phyloP scores from a whole-genome alignment of 2,329 filamentous ascomycete genomes.

The Cercospora canescens region DNA sequence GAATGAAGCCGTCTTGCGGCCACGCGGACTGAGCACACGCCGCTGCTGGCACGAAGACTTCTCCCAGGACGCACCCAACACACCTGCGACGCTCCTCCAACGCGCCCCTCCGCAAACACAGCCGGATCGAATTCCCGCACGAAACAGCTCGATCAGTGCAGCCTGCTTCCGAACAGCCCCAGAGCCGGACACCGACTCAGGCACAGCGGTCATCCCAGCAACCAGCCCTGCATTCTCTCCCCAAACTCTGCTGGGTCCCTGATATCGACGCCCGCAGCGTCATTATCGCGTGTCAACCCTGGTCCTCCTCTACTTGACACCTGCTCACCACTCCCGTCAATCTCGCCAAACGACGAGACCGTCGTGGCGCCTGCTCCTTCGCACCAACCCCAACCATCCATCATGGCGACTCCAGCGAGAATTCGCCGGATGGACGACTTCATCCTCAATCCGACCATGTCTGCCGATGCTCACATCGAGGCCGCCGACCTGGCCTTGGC shows the following conservation, averaged over 20 bases:
- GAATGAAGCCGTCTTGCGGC: neutral
- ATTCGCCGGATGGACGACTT: conserved; percentile 25
- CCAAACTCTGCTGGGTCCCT: conserved; percentile 15
- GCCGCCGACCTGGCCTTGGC: conserved; percentile 6
- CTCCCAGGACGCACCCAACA: neutral
- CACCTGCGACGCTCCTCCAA: neutral
- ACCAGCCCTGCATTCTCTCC: conserved; percentile 11
- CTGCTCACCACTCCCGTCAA: neutral
- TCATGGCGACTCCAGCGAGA: conserved; percentile 16
- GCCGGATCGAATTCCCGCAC: neutral
- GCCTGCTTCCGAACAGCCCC: conserved; percentile 1
- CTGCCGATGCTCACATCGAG: conserved; percentile 6
- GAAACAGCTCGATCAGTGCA: conserved; percentile 4
- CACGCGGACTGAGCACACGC: neutral
- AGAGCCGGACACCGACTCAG: neutral
- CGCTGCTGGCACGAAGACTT: neutral
- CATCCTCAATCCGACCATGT: conserved; percentile 23
- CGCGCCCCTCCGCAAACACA: neutral
- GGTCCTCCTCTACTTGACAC: neutral
- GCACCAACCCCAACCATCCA: neutral
- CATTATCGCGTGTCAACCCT: conserved; percentile 22
- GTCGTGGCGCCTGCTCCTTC: neutral
- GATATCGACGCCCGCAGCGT: conserved; percentile 24
- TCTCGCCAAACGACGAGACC: neutral
- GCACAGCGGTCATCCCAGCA: conserved; percentile 12